Evolutionary conservation across 2,329 filamentous ascomycete species (phyloP).

Genomic region (Daldinia sp.): DNA sequence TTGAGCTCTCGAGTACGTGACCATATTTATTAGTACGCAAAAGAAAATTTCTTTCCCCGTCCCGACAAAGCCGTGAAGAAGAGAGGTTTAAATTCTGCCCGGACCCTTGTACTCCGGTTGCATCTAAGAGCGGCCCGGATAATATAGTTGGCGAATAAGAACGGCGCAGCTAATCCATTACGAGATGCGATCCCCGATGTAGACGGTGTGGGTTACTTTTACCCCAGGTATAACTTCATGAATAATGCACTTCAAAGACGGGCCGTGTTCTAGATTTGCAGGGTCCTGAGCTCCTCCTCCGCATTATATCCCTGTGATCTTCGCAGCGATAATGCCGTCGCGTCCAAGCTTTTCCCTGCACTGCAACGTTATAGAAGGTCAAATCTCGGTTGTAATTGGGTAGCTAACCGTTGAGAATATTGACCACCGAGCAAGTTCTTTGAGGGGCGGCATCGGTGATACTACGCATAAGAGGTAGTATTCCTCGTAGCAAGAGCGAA

Average conservation of each 20-base stretch:
- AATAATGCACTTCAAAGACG: constrained; percentile 22
- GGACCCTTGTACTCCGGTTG: constrained; percentile 31
- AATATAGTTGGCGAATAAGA: constrained; percentile 33
- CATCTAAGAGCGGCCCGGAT: constrained; percentile 32
- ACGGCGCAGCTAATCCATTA: constrained; percentile 16
- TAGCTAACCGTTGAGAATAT: constrained; percentile 10
- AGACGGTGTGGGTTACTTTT: constrained; percentile 15
- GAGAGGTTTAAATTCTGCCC: constrained; percentile 33
- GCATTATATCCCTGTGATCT: constrained; percentile 35
- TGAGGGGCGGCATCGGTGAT: constrained; percentile 10
- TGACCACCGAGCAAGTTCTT: constrained; percentile 1
- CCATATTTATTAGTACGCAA: background rate
- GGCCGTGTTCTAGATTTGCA: constrained; percentile 31
- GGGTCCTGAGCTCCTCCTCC: constrained; percentile 18
- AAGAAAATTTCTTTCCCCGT: constrained; percentile 18
- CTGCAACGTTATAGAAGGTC: constrained; percentile 15
- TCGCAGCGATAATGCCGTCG: constrained; percentile 30
- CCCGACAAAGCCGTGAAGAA: constrained; percentile 29
- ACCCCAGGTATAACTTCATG: constrained; percentile 31
- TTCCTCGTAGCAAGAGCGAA: constrained; percentile 3
- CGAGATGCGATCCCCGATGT: constrained; percentile 24
- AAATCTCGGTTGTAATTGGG: constrained; percentile 35
- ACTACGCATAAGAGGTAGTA: constrained; percentile 1
- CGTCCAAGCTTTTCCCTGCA: constrained; percentile 1
- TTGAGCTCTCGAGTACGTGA: background rate